Base-by-base conservation (phyloP, 805 yeast genomes). In the Spathaspora gorwiae region DNA sequence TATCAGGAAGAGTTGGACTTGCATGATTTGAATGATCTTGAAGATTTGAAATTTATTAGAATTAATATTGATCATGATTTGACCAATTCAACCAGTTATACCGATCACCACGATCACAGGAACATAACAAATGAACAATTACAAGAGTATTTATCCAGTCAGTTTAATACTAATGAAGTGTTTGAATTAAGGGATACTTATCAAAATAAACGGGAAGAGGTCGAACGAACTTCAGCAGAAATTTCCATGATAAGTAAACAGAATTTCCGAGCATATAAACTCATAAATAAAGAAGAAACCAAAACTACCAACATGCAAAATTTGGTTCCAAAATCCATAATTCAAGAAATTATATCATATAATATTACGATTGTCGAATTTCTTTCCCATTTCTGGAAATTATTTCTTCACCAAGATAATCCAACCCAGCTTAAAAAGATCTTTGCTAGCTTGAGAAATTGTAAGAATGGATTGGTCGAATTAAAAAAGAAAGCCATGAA, bases 361-460 rank as follows among this genome's bases (percentile, higher is more conserved):
- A 70, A 70, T 49, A 61, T 69, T 42, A 70, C 74, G 3, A 55
- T 66, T n/a, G 62, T 62, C 42, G 76, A 71, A 52, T 69, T 70
- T 44, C 54, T 71, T 24, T 67, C 72, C 40, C 75, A 70, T 46
- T 71, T 71, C 45, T 71, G 76, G 76, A 62, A 64, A 41, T 47
- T 70, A 0, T 71, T 57, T 42, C 54, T 66, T 26, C 60, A 56
- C 43, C 72, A 68, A 6, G 62, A 60, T 43, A 69, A 67, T 45
- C 70, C 74, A 1, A 60, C 43, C 12, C 72, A 67, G 47, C 55
- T 71, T 39, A 66, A 66, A 48, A 68, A 65, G 47, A 49, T 71
- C n/a, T 70, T 62, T 37, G 51, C 62, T 7, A 65, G 65, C 35
- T 57, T 71, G 43, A 70, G 64, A 41, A 61, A 57, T 46, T 68